These are phyloP conservation scores for Leptosphaerulina australis DNA, from an alignment of 2,329 filamentous ascomycete species.

Conservation along the genomic window DNA sequence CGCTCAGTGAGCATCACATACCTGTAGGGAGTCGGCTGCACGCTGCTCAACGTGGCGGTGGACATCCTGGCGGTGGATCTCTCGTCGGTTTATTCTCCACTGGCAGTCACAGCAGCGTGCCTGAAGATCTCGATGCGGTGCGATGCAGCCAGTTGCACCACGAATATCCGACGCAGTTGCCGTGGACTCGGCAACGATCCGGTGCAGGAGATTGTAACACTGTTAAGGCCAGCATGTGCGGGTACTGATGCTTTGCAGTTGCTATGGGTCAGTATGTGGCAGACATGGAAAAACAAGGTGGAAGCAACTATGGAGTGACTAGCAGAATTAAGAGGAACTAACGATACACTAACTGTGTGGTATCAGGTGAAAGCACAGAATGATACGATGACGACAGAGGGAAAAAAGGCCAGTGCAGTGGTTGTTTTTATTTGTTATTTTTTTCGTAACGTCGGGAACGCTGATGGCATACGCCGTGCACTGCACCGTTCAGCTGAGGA, in stretches of 20 bases:
- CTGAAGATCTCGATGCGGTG: slow-evolving; percentile 17
- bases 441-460: background rate
- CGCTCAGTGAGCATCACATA: background rate
- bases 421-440: too few species aligned
- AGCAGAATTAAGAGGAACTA: background rate
- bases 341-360: background rate
- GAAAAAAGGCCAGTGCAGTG: background rate
- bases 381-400: background rate
- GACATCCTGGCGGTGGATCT: slow-evolving; percentile 3
- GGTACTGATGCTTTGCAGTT: too few species aligned
- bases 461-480: background rate
- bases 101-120: slow-evolving; percentile 14
- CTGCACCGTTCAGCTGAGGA: slow-evolving; percentile 12
- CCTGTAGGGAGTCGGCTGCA: slow-evolving; percentile 1
- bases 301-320: background rate
- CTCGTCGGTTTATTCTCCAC: slow-evolving; percentile 3
- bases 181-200: background rate
- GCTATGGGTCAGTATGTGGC: too few species aligned
- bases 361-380: background rate
- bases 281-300: background rate
- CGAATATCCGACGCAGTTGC: slow-evolving; percentile 8
- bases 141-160: slow-evolving; percentile 11
- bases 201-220: background rate
- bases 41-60: slow-evolving; percentile 4
- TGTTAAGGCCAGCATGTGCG: background rate